These are phyloP conservation scores for Solanum tarapatanum DNA, from an alignment of 257 asterid species.

Conservation along the genomic window DNA sequence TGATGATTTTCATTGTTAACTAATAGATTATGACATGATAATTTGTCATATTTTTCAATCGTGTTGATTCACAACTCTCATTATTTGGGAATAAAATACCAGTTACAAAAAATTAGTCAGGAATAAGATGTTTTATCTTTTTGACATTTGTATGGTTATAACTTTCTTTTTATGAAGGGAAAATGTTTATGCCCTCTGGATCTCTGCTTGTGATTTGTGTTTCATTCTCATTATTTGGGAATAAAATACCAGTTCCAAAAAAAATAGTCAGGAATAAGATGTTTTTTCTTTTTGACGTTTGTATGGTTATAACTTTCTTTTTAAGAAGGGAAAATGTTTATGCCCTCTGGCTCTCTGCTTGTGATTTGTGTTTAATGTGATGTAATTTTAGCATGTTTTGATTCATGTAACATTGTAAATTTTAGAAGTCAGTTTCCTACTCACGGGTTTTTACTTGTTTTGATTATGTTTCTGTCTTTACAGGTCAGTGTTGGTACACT, in stretches of 20 bases:
- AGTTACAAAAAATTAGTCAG: neutral
- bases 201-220: neutral
- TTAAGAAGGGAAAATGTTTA: neutral
- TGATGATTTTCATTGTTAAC: neutral
- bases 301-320: neutral
- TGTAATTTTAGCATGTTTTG: neutral
- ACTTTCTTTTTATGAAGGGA: neutral
- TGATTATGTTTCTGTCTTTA: slow-evolving; percentile 11
- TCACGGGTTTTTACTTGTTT: neutral
- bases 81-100: neutral
- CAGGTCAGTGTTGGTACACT: slow-evolving; percentile 99
- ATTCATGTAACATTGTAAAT: neutral
- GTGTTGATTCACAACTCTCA: neutral
- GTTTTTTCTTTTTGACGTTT: neutral
- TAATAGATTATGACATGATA: neutral
- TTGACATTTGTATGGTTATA: neutral
- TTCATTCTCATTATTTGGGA: neutral
- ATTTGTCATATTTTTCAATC: neutral
- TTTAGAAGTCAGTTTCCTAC: neutral
- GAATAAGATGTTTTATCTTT: neutral
- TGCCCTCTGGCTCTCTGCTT: neutral
- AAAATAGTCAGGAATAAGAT: neutral
- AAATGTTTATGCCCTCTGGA: neutral
- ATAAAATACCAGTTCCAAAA: neutral
- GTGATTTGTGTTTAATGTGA: neutral